A percentile compares a stretch with the other conserved stretches of the same genome.
Conservation (phyloP, 257 asterid genomes). For the Euphrasia confusa region DNA sequence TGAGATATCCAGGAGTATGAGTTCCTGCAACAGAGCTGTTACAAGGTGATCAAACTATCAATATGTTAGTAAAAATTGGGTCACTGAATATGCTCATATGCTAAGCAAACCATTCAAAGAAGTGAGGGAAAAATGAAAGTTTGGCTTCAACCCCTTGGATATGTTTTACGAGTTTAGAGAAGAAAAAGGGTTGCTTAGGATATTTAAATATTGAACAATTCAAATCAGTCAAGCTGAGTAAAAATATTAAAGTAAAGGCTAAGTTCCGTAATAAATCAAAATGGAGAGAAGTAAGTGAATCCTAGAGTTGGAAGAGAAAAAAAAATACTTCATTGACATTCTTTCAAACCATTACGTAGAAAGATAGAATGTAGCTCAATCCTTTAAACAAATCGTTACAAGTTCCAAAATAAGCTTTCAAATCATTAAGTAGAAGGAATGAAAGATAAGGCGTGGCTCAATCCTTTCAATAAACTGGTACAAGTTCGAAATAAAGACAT, state of each 20-base stretch:
- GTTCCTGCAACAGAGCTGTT: slow-evolving; percentile 43
- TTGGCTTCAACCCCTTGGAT: slow-evolving; percentile 12
- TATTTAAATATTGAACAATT: slow-evolving; percentile 16
- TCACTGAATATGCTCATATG: slow-evolving; percentile 11
- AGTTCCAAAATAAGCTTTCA: slow-evolving; percentile 16
- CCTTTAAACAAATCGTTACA: not conserved
- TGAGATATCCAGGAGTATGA: slow-evolving; percentile 32
- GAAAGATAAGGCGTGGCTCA: slow-evolving; percentile 29
- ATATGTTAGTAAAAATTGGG: slow-evolving; percentile 29
- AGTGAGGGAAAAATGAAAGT: not conserved
- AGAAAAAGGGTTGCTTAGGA: not conserved
- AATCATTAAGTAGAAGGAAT: slow-evolving; percentile 20
- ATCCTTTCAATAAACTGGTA: slow-evolving; percentile 40
- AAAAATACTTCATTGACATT: slow-evolving; percentile 26
- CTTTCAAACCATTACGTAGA: slow-evolving; percentile 30
- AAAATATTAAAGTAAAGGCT: slow-evolving; percentile 15
- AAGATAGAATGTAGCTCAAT: not conserved
- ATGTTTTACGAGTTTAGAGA: slow-evolving; percentile 2
- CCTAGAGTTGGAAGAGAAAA: slow-evolving; percentile 21
- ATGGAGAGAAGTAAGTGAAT: slow-evolving; percentile 20
- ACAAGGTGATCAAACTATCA: slow-evolving; percentile 28
- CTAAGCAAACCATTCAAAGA: slow-evolving; percentile 14
- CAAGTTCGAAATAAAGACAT: slow-evolving; percentile 37
- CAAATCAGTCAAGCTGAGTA: not conserved
- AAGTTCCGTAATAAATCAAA: slow-evolving; percentile 21